Conservation (phyloP, 768 basidiomycete genomes). For the Phlebiopsis flavidoalba region DNA sequence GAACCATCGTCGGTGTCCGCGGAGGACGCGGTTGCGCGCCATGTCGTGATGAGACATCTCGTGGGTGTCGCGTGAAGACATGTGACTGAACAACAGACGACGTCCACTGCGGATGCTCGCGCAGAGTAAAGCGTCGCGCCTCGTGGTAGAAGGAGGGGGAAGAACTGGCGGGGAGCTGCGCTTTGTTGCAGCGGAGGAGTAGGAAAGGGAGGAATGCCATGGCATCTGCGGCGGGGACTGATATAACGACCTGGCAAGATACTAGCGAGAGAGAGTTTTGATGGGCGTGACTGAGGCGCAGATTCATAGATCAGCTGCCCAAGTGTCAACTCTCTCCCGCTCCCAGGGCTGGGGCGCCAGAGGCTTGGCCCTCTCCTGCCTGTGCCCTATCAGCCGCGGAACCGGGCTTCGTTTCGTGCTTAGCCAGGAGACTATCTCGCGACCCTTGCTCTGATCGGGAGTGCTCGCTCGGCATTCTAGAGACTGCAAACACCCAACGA, state of each 20-base stretch:
- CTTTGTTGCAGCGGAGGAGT: background rate
- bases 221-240: background rate
- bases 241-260: background rate
- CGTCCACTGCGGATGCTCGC: background rate
- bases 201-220: background rate
- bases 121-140: background rate
- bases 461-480: background rate
- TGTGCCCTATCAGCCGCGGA: background rate
- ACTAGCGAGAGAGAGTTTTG: conserved; percentile 1
- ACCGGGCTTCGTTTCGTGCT: background rate
- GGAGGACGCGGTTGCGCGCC: conserved; percentile 2
- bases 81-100: background rate
- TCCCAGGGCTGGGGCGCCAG: background rate
- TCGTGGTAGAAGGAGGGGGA: background rate
- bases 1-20: conserved; percentile 5
- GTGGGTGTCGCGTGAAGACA: background rate
- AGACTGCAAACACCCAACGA: background rate
- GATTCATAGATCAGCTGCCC: conserved; percentile 3
- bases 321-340: background rate
- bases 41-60: background rate
- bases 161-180: background rate
- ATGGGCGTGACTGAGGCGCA: background rate
- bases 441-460: background rate
- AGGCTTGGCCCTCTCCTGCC: background rate
- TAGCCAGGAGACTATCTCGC: background rate